Percentiles rank a stretch among this genome's conserved stretches.
These are phyloP conservation scores for Psidium friedrichsthalianum DNA, from an alignment of 345 rosid species.

Conservation along the genomic window DNA sequence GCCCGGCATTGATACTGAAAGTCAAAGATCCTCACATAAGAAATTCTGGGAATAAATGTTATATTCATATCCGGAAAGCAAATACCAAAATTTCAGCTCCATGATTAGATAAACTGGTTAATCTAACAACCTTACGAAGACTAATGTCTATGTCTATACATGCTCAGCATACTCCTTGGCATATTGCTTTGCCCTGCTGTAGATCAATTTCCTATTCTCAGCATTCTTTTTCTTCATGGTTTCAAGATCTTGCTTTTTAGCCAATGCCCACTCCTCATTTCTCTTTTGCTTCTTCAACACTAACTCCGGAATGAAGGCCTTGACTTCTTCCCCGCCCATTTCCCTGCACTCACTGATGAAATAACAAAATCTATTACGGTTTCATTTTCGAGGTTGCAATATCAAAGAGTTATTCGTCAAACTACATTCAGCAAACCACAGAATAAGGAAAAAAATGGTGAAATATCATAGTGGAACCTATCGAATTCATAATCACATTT, in stretches of 20 bases:
- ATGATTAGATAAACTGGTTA: not conserved
- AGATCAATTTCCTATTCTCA: slow-evolving; percentile 42
- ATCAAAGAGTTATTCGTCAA: not conserved
- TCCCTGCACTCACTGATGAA: not conserved
- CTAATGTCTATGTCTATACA: slow-evolving; percentile 8
- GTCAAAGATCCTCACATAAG: not conserved
- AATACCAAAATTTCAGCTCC: not conserved
- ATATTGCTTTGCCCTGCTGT: slow-evolving; percentile 37
- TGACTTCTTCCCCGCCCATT: slow-evolving; percentile 37
- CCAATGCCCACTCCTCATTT: slow-evolving; percentile 50
- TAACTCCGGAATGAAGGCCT: slow-evolving; percentile 44
- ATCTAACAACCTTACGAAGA: not conserved
- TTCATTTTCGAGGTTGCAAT: not conserved
- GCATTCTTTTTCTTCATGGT: slow-evolving; percentile 26
- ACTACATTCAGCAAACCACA: not conserved
- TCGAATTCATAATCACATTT: not conserved
- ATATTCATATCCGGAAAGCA: not conserved
- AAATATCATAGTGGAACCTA: not conserved
- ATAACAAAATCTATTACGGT: not conserved
- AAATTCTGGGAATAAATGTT: not conserved
- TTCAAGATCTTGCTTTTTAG: slow-evolving; percentile 30
- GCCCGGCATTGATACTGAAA: slow-evolving; percentile 76
- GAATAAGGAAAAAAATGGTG: not conserved
- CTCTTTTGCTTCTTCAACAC: slow-evolving; percentile 68
- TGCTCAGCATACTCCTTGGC: slow-evolving; percentile 38